A percentile compares a stretch with the other conserved stretches of the same genome.
These are phyloP conservation scores for Aspergillus coremiiformis DNA, from an alignment of 495 filamentous ascomycete species.

Conservation along the genomic window DNA sequence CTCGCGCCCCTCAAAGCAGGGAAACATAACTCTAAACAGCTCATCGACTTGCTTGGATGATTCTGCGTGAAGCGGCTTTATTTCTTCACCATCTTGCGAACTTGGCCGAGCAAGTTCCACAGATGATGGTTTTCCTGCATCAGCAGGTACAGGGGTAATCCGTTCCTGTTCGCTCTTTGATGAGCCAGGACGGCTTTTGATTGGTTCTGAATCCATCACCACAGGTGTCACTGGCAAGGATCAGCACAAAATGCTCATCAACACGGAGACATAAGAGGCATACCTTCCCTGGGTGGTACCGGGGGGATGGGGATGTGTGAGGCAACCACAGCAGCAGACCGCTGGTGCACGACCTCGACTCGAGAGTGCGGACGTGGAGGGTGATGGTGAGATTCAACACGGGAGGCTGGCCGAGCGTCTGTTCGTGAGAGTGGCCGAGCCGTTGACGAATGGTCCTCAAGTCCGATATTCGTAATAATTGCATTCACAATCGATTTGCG, in stretches of 20 bases:
- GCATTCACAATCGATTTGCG: conserved; percentile 74
- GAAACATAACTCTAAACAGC: conserved; percentile 68
- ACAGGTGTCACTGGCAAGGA: conserved; percentile 6
- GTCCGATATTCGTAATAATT: conserved; percentile 65
- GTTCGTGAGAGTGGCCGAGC: background rate
- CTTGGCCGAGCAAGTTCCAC: background rate
- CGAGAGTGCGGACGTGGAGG: conserved; percentile 13
- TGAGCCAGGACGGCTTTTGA: background rate
- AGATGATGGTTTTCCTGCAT: background rate
- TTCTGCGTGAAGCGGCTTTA: conserved; percentile 75
- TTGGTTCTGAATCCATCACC: conserved; percentile 6
- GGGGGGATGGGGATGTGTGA: conserved; percentile 11
- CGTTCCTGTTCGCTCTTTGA: background rate
- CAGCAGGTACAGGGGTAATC: background rate
- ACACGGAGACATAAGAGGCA: background rate
- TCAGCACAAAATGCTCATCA: background rate
- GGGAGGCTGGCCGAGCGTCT: conserved; percentile 33
- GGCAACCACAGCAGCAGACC: conserved; percentile 24
- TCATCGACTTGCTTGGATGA: conserved; percentile 80
- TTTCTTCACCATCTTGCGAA: conserved; percentile 44
- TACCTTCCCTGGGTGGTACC: background rate
- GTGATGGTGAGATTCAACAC: conserved; percentile 26
- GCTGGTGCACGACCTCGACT: conserved; percentile 36
- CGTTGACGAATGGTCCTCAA: conserved; percentile 23
- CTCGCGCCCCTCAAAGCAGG: conserved; percentile 81